Evolutionary conservation across 2,329 filamentous ascomycete genomes (phyloP), one percentile per base, ranked within the genome.

Genomic region (Alternaria metachromatica): DNA sequence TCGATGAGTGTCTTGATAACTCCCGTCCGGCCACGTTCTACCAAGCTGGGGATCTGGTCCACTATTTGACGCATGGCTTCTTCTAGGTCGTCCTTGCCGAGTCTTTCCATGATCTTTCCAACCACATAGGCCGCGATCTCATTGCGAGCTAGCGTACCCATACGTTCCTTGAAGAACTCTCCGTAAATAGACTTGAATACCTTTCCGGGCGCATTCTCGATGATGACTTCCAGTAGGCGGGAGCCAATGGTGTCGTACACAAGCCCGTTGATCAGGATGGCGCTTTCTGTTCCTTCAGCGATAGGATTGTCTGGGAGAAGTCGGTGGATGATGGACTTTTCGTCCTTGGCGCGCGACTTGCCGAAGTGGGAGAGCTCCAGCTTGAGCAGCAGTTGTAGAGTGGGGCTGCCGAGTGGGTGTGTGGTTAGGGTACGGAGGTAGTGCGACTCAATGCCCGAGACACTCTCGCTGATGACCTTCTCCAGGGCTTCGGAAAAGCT

Each of bases 211-310:
- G 90, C 89, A 75, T 91, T 87, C 25, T 89, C 87, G 67, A 97
- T 88, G 66, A 99, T 90, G 0, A 90, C 93, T 82, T 99, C 96
- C 21, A 98, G 85, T 2, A 99, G 85, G 48, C 95, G 90, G 4
- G 95, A 97, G 15, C 96, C 96, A 55, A 98, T 90, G 2, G 91
- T 86, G 75, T 98, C 94, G 80, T 97, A 98, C 25, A 97, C 85
- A 76, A 98, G 87, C 60, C 92, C 90, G 73, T 92, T 94, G 76
- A 98, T 87, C 76, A 98, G 97, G 15, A 88, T 87, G 5, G 92
- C 91, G 53, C 90, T 91, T 33, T 92, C 92, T 2, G 88, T 88
- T 15, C 88, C 88, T 66, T 95, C 91, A 28, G 87, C 86, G 20
- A 96, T 87, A 0, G 92, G 89, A 55, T 91, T 92, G 55, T 92